Base-by-base conservation (phyloP, 352 stramenopile species). In the Phytophthora rubi region DNA sequence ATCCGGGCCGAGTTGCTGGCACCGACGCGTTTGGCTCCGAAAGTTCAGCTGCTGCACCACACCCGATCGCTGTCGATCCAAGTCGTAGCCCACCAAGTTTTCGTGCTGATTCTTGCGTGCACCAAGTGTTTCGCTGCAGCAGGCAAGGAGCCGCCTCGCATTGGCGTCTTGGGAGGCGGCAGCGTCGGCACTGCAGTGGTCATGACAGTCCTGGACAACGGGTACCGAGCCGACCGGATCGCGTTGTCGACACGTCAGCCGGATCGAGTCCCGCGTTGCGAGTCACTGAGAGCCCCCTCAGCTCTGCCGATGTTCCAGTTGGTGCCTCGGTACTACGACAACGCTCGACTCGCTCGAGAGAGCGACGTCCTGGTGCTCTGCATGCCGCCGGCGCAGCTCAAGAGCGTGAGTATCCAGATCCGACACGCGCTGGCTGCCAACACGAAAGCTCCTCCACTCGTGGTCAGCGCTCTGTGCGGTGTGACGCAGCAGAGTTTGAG, bases 401-500 rank as follows among this genome's bases (percentile, higher is more conserved):
- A 89, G 55, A 86, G 73, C 56, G 82, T 93, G 26, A 64, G 70
- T 23, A 89, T 92, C 52, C 86, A 93, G 63, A 81, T 91, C 75
- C 84, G 83, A 49, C 83, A 88, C 39, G 70, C 78, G 15, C 59
- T 92, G 16, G 61, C 75, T 9, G 59, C 70, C 13, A 70, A 51
- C 15, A 58, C 68, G 18, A 53, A 80, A 0, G 32, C 55, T 0
- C 61, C 77, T n/a, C 70, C 68, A 28, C 55, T 89, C 4, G 67
- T 90, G 15, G 48, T 90, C 39, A 90, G 81, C 54, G 52, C 66
- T 10, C 55, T 92, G 16, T 85, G 82, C 32, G 84, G 82, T 23
- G 71, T 76, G 3, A 72, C 73, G 2, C 26, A 65, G 6, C 75
- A 89, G 35, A 77, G 54, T 49, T 57, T 92, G 48, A 74, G 57